phyloP scores from a whole-genome alignment of 129 eudicot species.

The Solidago caesia region DNA sequence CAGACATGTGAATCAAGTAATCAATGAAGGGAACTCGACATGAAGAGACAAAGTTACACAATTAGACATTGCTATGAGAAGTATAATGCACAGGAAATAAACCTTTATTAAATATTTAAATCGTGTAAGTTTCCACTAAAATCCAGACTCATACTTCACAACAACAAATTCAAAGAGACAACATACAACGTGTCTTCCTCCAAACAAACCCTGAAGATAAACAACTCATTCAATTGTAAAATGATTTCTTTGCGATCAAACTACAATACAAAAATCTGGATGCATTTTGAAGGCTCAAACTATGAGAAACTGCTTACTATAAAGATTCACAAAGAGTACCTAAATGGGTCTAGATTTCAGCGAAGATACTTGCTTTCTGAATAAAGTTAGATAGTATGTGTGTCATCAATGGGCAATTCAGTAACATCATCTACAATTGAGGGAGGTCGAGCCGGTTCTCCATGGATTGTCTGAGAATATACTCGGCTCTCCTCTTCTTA shows the following conservation, averaged over 20 bases:
- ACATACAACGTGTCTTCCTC: conserved; percentile 17
- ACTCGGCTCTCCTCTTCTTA: conserved; percentile 89
- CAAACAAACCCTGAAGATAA: conserved; percentile 17
- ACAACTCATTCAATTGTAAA: conserved; percentile 33
- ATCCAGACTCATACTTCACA: conserved; percentile 23
- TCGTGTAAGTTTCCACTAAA: conserved; percentile 13
- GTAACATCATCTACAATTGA: conserved; percentile 70
- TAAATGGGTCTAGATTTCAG: conserved; percentile 38
- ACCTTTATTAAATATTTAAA: conserved; percentile 5
- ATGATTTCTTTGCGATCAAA: conserved; percentile 33
- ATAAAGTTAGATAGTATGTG: conserved; percentile 24
- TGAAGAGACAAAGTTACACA: conserved; percentile 13
- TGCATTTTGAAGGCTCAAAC: conserved; percentile 34
- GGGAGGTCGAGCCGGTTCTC: conserved; percentile 72
- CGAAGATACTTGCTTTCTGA: conserved; percentile 30
- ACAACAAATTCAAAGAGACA: conserved; percentile 13
- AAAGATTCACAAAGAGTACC: conserved; percentile 41
- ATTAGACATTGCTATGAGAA: background rate
- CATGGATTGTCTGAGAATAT: conserved; percentile 74
- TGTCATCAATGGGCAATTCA: conserved; percentile 37
- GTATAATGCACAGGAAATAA: background rate
- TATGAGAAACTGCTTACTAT: conserved; percentile 31
- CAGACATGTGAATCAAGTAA: background rate
- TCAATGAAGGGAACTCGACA: conserved; percentile 7
- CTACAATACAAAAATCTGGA: conserved; percentile 39